Conservation (phyloP, 2,329 filamentous ascomycete genomes). For the Epichloe bromicola region DNA sequence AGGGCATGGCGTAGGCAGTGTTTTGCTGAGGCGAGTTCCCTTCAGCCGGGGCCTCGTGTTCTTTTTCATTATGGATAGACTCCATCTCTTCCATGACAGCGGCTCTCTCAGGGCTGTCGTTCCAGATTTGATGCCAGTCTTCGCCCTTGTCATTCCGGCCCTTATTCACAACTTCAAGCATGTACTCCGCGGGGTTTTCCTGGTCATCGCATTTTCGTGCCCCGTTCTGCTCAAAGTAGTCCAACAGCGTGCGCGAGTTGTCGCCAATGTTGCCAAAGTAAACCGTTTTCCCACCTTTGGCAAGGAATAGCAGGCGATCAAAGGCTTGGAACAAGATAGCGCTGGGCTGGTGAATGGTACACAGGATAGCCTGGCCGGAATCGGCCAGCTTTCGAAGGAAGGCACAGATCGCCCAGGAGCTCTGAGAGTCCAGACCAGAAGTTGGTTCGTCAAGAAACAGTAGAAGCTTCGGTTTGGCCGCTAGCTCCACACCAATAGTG, state of each 20-base stretch:
- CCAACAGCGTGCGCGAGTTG: slow-evolving; percentile 41
- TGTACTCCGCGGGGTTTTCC: slow-evolving; percentile 66
- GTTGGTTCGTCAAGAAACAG: slow-evolving; percentile 52
- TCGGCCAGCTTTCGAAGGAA: slow-evolving; percentile 49
- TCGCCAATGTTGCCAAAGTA: slow-evolving; percentile 57
- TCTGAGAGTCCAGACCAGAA: slow-evolving; percentile 49
- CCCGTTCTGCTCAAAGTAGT: slow-evolving; percentile 54
- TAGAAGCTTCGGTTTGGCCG: slow-evolving; percentile 42
- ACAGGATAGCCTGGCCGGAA: slow-evolving; percentile 39
- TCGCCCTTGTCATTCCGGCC: slow-evolving; percentile 23
- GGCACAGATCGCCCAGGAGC: slow-evolving; percentile 48
- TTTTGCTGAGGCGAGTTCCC: slow-evolving; percentile 17
- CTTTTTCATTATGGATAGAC: slow-evolving; percentile 41
- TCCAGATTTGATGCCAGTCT: slow-evolving; percentile 61
- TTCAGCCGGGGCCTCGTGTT: slow-evolving; percentile 1
- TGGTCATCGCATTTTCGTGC: slow-evolving; percentile 43
- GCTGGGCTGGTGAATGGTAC: slow-evolving; percentile 42
- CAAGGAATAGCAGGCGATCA: slow-evolving; percentile 50
- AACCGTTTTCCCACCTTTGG: slow-evolving; percentile 51
- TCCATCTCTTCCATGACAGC: slow-evolving; percentile 49
- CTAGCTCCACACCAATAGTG: slow-evolving; percentile 48
- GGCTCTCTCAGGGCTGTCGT: slow-evolving; percentile 35
- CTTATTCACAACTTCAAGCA: slow-evolving; percentile 43
- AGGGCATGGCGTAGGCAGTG: slow-evolving; percentile 68
- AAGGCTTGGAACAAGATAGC: slow-evolving; percentile 42